Evolutionary conservation across 1,139 yeast species (phyloP), one percentile per base, ranked within the genome.

Genomic region (Candida frijolesensis): DNA sequence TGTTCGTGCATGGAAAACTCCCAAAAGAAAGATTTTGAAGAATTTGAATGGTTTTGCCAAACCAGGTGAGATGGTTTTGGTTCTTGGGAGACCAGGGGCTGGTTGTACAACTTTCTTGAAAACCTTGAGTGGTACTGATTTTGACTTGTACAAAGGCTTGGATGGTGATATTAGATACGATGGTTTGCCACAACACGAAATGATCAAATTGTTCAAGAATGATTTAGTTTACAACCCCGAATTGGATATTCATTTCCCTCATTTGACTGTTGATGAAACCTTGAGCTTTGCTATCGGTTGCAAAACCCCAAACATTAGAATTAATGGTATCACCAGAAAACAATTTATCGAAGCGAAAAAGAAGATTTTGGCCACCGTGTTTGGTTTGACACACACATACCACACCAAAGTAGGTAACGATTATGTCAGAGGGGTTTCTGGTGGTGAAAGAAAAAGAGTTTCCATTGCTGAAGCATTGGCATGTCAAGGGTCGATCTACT

Each of bases 371-470:
- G 77, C 79, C 52, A 79, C 86, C 4, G 66, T 67, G 8, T 82
- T 83, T 60, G 89, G 89, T 53, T 70, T 83, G 49, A 70, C 80
- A 25, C 66, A 63, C 48, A 59, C 66, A n/a, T 54, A 58, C 40
- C 49, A 59, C 38, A 59, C 71, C 30, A 64, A 63, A 46, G 70
- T 66, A 37, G 70, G 69, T 35, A 62, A 66, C 50, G 68, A 86
- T 60, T 80, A 78, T 51, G 79, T 87, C 42, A 79, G 92, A 61
- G 95, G 95, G 67, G 89, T 87, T 34, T 85, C 92, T 43, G 95
- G 95, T 60, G 95, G 95, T 71, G 94, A 87, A 70, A 78, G 94
- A 59, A 87, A 87, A 68, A 84, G 95, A 68, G 94, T 87, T 22
- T 85, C 92, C 4, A 84, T 87, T 63, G 85, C 83, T 29, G 89